Evolutionary conservation across 2,329 filamentous ascomycete genomes (phyloP).

Genomic region (Paradendryphiella salina): DNA sequence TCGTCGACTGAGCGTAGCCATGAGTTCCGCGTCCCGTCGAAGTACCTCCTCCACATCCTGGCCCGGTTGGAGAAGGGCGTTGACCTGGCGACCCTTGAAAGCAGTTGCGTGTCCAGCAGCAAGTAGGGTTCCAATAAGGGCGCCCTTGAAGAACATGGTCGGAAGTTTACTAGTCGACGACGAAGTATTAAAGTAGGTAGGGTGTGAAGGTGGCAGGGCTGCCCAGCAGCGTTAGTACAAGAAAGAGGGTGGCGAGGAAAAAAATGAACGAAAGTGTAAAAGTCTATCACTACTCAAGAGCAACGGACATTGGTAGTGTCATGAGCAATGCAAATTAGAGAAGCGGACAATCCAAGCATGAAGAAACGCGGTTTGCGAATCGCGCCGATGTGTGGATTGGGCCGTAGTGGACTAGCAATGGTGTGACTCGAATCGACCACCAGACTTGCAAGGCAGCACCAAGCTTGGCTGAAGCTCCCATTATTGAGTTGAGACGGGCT

Average conservation of each 20-base stretch:
- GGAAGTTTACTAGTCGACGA: conserved; percentile 35
- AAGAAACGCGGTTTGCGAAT: conserved; percentile 23
- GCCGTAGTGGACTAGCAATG: conserved; percentile 26
- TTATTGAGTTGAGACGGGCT: conserved; percentile 39
- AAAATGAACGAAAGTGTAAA: conserved; percentile 35
- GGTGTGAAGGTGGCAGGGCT: conserved; percentile 33
- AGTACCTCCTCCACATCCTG: conserved; percentile 41
- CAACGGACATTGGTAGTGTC: conserved; percentile 38
- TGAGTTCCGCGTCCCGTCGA: conserved; percentile 39
- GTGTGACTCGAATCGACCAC: conserved; percentile 34
- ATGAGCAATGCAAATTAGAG: conserved; percentile 37
- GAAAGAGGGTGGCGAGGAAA: conserved; percentile 36
- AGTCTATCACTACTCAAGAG: conserved; percentile 27
- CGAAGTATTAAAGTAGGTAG: conserved; percentile 42
- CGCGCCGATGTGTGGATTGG: conserved; percentile 25
- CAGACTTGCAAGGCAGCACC: conserved; percentile 38
- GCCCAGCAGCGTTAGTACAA: conserved; percentile 43
- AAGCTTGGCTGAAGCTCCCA: conserved; percentile 30
- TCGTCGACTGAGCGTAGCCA: conserved; percentile 44
- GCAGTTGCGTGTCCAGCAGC: conserved; percentile 40
- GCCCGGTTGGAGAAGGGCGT: conserved; percentile 34
- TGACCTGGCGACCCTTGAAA: conserved; percentile 29
- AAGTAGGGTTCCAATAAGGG: conserved; percentile 39
- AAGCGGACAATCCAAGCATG: conserved; percentile 21
- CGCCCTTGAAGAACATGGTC: conserved; percentile 40